Percentiles rank a stretch among this genome's conserved stretches.
Evolutionary conservation across 78 protist species (phyloP).

Genomic region (Polysphondylium violaceum): DNA sequence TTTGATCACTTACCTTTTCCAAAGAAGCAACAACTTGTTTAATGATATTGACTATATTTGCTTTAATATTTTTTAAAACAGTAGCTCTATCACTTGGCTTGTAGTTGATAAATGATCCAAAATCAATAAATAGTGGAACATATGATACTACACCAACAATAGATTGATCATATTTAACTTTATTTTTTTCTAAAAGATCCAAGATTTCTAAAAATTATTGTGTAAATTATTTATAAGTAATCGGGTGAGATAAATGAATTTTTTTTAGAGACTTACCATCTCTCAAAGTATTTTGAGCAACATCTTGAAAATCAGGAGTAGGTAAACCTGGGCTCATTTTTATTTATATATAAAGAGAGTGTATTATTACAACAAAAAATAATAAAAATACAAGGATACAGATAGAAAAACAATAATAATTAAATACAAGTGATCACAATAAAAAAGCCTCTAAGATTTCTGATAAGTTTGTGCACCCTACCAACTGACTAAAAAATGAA

Average conservation of each 20-base stretch:
- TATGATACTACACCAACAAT: conserved; percentile 42
- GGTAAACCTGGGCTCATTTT: conserved; percentile 70
- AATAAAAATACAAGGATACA: no score
- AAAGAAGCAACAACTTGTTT: conserved; percentile 56
- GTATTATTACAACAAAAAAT: no score
- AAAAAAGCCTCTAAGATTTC: no score
- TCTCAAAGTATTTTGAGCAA: conserved; percentile 23
- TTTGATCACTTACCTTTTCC: conserved; percentile 34
- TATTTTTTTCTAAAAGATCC: conserved; percentile 38
- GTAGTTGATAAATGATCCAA: conserved; percentile 29
- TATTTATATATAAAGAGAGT: no score
- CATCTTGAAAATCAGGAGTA: conserved; percentile 56
- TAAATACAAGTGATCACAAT: no score
- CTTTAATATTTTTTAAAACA: conserved; percentile 30
- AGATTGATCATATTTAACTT: conserved; percentile 50
- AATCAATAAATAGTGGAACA: conserved; percentile 52
- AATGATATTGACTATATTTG: conserved; percentile 16
- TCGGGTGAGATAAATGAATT: no score
- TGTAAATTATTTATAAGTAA: background rate
- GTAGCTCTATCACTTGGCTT: conserved; percentile 9
- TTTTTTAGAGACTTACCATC: conserved; percentile 30
- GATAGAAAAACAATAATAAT: no score
- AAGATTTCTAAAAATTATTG: conserved; percentile 32
- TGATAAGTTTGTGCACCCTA: no score
- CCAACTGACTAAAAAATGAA: no score